These are phyloP conservation scores for Spongispora temasekensis DNA, from an alignment of 1,284 basidiomycete species.

Conservation along the genomic window DNA sequence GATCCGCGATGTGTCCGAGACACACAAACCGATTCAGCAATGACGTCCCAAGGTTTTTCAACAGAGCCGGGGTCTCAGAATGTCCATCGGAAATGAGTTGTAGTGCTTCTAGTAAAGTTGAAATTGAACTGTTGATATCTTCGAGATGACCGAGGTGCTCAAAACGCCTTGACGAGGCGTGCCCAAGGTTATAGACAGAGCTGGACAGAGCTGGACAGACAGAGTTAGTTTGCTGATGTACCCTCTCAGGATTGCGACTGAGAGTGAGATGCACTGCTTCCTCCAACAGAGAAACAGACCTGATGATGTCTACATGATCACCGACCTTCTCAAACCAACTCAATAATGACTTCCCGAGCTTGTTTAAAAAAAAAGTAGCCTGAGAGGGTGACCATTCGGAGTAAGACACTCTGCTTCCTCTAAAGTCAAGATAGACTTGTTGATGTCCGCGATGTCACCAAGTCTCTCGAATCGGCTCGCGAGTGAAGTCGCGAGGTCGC, in stretches of 20 bases:
- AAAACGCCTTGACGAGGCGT: not conserved
- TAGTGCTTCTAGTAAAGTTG: not conserved
- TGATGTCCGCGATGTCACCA: not conserved
- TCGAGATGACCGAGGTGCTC: not conserved
- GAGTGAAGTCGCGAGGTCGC: not conserved
- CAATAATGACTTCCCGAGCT: not conserved
- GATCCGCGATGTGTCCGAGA: not conserved
- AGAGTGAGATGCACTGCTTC: not conserved
- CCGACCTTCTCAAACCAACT: not conserved
- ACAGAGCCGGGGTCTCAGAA: not conserved
- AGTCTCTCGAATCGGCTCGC: not conserved
- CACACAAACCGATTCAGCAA: not conserved
- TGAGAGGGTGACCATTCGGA: not conserved
- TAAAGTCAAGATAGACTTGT: not conserved
- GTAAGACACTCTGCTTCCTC: not conserved
- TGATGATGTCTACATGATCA: not conserved
- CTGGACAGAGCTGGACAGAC: too few relatives aligned
- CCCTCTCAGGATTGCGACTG: not conserved
- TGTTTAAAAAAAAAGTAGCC: not conserved
- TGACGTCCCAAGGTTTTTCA: not conserved
- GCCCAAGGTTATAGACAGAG: not conserved
- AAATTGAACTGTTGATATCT: not conserved
- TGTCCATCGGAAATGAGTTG: not conserved
- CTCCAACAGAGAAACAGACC: not conserved
- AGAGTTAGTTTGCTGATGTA: not conserved